Conservation (phyloP, 441 rosid genomes). For the Jatropha multifida region DNA sequence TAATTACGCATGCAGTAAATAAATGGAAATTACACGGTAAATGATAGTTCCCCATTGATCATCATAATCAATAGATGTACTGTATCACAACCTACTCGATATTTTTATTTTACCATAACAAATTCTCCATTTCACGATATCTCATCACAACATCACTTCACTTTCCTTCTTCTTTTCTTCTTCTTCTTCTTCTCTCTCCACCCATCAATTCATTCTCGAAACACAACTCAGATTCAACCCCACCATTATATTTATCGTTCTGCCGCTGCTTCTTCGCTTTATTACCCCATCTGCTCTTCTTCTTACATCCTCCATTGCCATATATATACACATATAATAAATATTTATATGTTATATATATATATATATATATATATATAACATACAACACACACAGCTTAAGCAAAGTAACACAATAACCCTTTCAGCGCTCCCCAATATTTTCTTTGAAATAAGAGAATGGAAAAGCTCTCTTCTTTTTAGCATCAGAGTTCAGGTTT, state of each 20-base stretch:
- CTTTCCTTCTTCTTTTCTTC: neutral
- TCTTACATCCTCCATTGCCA: neutral
- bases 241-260: conserved; percentile 14
- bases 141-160: conserved; percentile 9
- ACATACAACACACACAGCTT: neutral
- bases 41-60: neutral
- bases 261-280: conserved; percentile 8
- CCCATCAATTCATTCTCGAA: neutral
- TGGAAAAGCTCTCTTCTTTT: neutral
- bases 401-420: too few species aligned
- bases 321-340: neutral
- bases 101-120: neutral
- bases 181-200: conserved; percentile 3
- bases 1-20: neutral
- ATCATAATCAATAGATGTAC: neutral
- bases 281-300: neutral
- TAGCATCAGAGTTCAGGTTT: conserved; percentile 39
- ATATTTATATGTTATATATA: too few species aligned
- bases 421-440: too few species aligned
- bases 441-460: neutral
- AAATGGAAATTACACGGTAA: neutral
- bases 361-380: too few species aligned
- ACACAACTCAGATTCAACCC: conserved; percentile 8
- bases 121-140: conserved; percentile 10
- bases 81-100: neutral